Base-by-base conservation (phyloP, 2,329 filamentous ascomycete species). In the Penicillium thymicola region DNA sequence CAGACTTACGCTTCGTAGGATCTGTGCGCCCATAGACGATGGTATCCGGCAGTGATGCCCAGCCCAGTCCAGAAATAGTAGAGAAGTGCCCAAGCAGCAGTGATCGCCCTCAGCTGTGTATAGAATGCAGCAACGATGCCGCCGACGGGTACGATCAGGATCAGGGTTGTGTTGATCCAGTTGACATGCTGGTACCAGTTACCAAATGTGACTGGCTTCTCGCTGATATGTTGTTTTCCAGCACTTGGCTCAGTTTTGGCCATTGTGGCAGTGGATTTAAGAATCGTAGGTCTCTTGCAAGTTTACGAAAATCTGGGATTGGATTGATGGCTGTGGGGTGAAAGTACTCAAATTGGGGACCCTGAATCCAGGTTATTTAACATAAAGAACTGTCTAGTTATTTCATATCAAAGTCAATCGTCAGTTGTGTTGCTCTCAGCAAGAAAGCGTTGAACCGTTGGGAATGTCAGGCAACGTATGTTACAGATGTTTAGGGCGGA, bases 131-230 rank as follows among this genome's bases (percentile, higher is more conserved):
- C 81, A 65, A 92, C 75, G 69, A 87, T 81, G 61, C 90, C 91
- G 53, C 82, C 78, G 42, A 92, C 63, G 38, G 91, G 90, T 28
- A 95, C 81, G 65, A 87, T 79, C 63, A 93, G 73, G 72, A 95
- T 91, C 72, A 95, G 83, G 55, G 81, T 82, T 57, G 89, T 85
- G 76, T 94, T 95, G 64, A 95, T 81, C 90, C 90, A 95, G 81
- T 94, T 90, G 79, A 95, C 82, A 72, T 95, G 90, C 77, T 91
- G 86, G 78, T 90, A 86, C 89, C 89, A 92, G 79, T 94, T 95
- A 68, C 80, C 78, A 74, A 80, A 81, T 51, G 90, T 94, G 64
- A 94, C 86, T 57, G 89, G 88, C 62, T 83, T 82, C 60, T 93
- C 90, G 60, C 89, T 85, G 76, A 94, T 92, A 76, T 94, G 90